Conservation (phyloP, 345 rosid species). For the Turritis glabra region DNA sequence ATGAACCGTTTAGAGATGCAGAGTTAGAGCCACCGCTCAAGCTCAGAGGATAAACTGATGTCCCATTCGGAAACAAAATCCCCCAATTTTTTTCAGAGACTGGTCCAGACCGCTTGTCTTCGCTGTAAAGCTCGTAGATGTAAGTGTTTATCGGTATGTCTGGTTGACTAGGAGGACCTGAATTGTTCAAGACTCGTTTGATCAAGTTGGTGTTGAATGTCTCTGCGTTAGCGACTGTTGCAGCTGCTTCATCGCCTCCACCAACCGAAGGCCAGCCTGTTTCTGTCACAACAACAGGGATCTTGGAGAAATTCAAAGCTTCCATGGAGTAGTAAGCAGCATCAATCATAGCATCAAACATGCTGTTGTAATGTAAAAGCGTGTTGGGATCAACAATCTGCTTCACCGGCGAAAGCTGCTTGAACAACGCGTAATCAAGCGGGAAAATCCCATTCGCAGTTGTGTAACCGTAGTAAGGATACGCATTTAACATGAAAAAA, state of each 20-base stretch:
- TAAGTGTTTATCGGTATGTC: slow-evolving; percentile 67
- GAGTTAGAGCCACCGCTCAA: slow-evolving; percentile 41
- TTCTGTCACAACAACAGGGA: slow-evolving; percentile 82
- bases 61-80: slow-evolving; percentile 68
- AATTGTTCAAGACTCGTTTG: slow-evolving; percentile 65
- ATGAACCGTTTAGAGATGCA: slow-evolving; percentile 50
- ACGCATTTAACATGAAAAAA: slow-evolving; percentile 87
- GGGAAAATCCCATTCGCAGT: slow-evolving; percentile 85
- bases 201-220: slow-evolving; percentile 75
- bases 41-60: slow-evolving; percentile 65
- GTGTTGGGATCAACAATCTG: slow-evolving; percentile 99
- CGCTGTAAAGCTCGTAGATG: slow-evolving; percentile 88
- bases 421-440: slow-evolving; percentile 82
- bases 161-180: slow-evolving; percentile 91
- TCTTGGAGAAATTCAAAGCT: slow-evolving; percentile 63
- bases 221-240: slow-evolving; percentile 70
- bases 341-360: slow-evolving; percentile 99
- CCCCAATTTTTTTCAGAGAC: slow-evolving; percentile 92
- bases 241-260: slow-evolving; percentile 74
- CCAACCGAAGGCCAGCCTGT: slow-evolving; percentile 99
- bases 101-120: slow-evolving; percentile 78
- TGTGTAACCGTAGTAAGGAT: slow-evolving; percentile 91
- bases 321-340: slow-evolving; percentile 91
- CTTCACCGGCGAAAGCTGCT: slow-evolving; percentile 67
- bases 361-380: slow-evolving; percentile 77